phyloP scores from a whole-genome alignment of 1,284 basidiomycete species.

The Neonothopanus nambi region DNA sequence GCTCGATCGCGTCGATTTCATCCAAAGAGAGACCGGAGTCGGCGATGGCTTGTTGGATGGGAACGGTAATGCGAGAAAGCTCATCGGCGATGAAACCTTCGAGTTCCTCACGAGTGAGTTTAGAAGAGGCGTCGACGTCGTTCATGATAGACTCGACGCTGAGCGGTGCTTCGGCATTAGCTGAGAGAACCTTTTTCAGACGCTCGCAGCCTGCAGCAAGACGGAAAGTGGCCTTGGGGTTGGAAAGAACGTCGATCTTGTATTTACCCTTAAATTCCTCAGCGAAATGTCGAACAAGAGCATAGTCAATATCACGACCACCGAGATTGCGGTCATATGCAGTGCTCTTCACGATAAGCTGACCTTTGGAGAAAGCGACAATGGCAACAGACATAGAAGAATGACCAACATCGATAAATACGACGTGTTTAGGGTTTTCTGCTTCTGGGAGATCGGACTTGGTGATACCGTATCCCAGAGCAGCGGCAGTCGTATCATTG shows the following conservation, averaged over 20 bases:
- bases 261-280: constrained; percentile 91
- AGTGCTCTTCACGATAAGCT: constrained; percentile 81
- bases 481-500: constrained; percentile 92
- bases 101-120: constrained; percentile 88
- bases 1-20: constrained; percentile 85
- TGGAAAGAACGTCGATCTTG: constrained; percentile 90
- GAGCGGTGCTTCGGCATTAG: constrained; percentile 84
- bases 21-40: constrained; percentile 92
- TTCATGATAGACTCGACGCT: constrained; percentile 94
- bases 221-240: constrained; percentile 90
- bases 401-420: constrained; percentile 93
- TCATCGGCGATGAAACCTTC: constrained; percentile 89
- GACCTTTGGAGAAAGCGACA: constrained; percentile 90
- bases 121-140: constrained; percentile 92
- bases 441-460: constrained; percentile 88
- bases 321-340: constrained; percentile 91
- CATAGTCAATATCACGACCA: constrained; percentile 91
- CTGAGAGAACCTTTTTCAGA: constrained; percentile 66
- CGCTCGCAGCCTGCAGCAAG: constrained; percentile 87
- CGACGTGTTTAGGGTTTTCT: constrained; percentile 82
- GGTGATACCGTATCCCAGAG: constrained; percentile 95
- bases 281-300: constrained; percentile 85
- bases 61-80: constrained; percentile 89
- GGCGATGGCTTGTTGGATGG: constrained; percentile 89
- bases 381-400: constrained; percentile 84